A percentile compares a stretch with the other conserved stretches of the same genome.
Conservation (phyloP, 768 basidiomycete species). For the Amanita subjunquillea region DNA sequence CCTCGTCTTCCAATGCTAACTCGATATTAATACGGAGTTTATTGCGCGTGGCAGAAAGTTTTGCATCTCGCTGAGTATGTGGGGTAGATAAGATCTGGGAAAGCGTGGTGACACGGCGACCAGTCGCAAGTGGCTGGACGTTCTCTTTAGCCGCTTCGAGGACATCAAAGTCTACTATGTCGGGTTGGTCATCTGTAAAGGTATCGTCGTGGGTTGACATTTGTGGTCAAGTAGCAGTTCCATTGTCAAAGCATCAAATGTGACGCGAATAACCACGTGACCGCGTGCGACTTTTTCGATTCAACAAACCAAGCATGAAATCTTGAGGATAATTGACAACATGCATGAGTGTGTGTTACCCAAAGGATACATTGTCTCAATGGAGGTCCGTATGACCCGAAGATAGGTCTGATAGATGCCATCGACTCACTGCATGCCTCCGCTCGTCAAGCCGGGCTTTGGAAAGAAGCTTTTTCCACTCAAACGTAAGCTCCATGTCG, state of each 20-base stretch:
- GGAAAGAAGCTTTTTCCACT: too few relatives aligned
- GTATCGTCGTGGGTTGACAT: slow-evolving; percentile 24
- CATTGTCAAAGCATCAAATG: too few relatives aligned
- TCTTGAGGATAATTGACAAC: background rate
- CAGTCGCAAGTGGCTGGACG: slow-evolving; percentile 71
- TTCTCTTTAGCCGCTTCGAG: slow-evolving; percentile 83
- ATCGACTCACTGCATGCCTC: too few relatives aligned
- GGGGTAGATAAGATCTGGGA: slow-evolving; percentile 69
- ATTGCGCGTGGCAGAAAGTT: slow-evolving; percentile 54
- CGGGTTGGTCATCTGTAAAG: slow-evolving; percentile 26
- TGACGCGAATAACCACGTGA: slow-evolving; percentile 2
- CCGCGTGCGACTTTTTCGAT: background rate
- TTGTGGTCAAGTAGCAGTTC: background rate
- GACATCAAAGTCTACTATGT: slow-evolving; percentile 71
- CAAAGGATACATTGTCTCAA: background rate
- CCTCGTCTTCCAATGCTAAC: slow-evolving; percentile 70
- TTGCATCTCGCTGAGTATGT: slow-evolving; percentile 64
- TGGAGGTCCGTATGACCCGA: too few relatives aligned
- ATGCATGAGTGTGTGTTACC: background rate
- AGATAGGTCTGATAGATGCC: too few relatives aligned
- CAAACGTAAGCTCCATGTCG: too few relatives aligned
- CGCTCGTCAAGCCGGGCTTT: too few relatives aligned
- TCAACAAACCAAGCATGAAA: too few relatives aligned
- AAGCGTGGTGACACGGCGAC: slow-evolving; percentile 71
- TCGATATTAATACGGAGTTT: slow-evolving; percentile 65